These are phyloP conservation scores for Oldenlandia corymbosa DNA, from an alignment of 257 asterid genomes.

Conservation along the genomic window DNA sequence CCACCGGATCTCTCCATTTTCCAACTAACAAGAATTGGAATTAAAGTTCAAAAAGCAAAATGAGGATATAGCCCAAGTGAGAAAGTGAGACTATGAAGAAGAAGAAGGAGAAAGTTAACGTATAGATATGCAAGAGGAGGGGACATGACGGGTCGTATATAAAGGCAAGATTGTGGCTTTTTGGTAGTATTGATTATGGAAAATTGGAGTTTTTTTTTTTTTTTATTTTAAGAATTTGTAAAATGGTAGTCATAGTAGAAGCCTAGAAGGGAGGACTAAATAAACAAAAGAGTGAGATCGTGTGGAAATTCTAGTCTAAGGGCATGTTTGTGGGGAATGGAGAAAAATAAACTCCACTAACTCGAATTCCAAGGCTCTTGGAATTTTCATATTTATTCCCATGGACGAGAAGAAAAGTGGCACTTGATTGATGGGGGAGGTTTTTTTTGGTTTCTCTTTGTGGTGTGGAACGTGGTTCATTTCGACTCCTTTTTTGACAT, in stretches of 20 bases:
- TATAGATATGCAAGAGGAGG: slow-evolving; percentile 20
- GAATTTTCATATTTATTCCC: slow-evolving; percentile 29
- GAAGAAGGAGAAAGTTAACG: slow-evolving; percentile 7
- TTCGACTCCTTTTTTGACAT: slow-evolving; percentile 16
- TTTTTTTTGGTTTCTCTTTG: slow-evolving; percentile 21
- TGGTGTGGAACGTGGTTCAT: slow-evolving; percentile 27
- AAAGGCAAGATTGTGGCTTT: slow-evolving; percentile 43
- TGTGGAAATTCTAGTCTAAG: slow-evolving; percentile 12
- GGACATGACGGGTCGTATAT: slow-evolving; percentile 34
- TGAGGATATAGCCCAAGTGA: slow-evolving; percentile 2
- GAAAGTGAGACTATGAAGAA: slow-evolving; percentile 15
- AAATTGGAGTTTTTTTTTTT: not conserved
- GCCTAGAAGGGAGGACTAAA: not conserved
- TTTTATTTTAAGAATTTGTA: too few relatives aligned
- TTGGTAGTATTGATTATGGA: slow-evolving; percentile 8
- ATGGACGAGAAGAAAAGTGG: slow-evolving; percentile 29
- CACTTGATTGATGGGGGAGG: slow-evolving; percentile 22
- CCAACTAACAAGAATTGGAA: not conserved
- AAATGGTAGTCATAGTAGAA: slow-evolving; percentile 9
- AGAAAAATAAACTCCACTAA: slow-evolving; percentile 29
- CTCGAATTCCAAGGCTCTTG: slow-evolving; percentile 42
- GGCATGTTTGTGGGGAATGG: slow-evolving; percentile 43
- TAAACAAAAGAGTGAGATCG: not conserved
- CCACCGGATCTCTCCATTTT: slow-evolving; percentile 18
- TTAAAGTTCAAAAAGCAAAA: not conserved